Conservation (phyloP, 257 asterid genomes). For the Anisodus acutangulus region DNA sequence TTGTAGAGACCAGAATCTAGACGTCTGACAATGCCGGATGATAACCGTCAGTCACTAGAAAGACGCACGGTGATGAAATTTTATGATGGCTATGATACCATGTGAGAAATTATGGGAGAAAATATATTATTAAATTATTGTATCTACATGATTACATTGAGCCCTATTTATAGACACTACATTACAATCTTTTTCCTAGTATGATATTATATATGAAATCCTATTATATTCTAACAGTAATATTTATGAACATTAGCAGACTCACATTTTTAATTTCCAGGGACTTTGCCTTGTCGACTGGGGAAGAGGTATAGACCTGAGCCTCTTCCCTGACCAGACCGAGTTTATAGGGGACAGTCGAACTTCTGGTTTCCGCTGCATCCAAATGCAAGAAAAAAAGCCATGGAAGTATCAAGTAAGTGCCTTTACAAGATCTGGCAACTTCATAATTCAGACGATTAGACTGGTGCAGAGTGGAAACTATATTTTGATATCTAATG, state of each 20-base stretch:
- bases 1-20: too few relatives aligned
- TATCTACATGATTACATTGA: too few relatives aligned
- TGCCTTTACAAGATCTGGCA: not conserved
- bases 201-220: too few relatives aligned
- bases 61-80: too few relatives aligned
- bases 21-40: too few relatives aligned
- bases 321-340: conserved; percentile 65
- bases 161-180: too few relatives aligned
- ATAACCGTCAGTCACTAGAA: too few relatives aligned
- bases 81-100: too few relatives aligned
- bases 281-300: conserved; percentile 98
- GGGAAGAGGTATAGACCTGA: conserved; percentile 93
- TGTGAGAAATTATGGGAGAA: too few relatives aligned
- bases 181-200: too few relatives aligned
- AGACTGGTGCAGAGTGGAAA: not conserved
- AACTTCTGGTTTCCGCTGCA: conserved; percentile 95
- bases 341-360: conserved; percentile 83
- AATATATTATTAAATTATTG: too few relatives aligned
- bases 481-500: conserved; percentile 21
- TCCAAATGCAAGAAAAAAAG: conserved; percentile 86
- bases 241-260: conserved; percentile 18
- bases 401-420: conserved; percentile 93
- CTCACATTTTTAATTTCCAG: conserved; percentile 47
- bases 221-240: not conserved
- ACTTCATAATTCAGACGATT: conserved; percentile 16